phyloP scores from a whole-genome alignment of 768 basidiomycete species.

The Tricholoma saponaceum region DNA sequence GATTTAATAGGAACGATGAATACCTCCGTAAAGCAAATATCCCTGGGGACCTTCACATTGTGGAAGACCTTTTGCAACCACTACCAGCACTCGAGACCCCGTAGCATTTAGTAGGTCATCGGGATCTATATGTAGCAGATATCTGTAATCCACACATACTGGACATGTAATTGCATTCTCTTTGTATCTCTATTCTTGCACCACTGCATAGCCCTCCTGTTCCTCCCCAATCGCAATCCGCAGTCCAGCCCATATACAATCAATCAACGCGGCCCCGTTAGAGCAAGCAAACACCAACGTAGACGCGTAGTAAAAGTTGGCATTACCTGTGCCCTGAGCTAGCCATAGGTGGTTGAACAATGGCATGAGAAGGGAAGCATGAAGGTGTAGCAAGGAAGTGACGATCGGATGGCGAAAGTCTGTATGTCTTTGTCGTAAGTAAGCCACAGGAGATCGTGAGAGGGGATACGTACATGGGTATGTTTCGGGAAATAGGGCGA shows the following conservation, averaged over 20 bases:
- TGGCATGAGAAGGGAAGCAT: slow-evolving; percentile 82
- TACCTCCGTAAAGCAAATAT: slow-evolving; percentile 45
- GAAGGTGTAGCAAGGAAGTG: slow-evolving; percentile 75
- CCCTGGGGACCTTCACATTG: slow-evolving; percentile 34
- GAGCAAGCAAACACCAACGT: slow-evolving; percentile 91
- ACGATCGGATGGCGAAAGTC: slow-evolving; percentile 86
- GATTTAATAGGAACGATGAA: slow-evolving; percentile 43
- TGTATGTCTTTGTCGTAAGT: slow-evolving; percentile 23
- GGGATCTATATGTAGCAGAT: background rate
- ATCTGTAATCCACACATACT: background rate
- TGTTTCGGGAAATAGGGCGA: slow-evolving; percentile 78
- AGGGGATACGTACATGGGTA: slow-evolving; percentile 61
- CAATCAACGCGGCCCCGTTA: slow-evolving; percentile 79
- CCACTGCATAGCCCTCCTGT: slow-evolving; percentile 48
- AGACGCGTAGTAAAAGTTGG: slow-evolving; percentile 97
- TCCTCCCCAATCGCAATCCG: slow-evolving; percentile 63
- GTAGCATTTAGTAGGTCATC: background rate
- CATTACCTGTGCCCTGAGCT: slow-evolving; percentile 87
- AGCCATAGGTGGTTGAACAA: slow-evolving; percentile 93
- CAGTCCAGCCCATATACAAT: slow-evolving; percentile 81
- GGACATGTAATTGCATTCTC: background rate
- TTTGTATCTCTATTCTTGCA: slow-evolving; percentile 46
- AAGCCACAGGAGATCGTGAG: background rate
- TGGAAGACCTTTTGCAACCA: slow-evolving; percentile 36
- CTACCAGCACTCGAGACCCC: slow-evolving; percentile 14